Evolutionary conservation across 2,329 filamentous ascomycete genomes (phyloP).

Genomic region (Bipolaris gigantea): DNA sequence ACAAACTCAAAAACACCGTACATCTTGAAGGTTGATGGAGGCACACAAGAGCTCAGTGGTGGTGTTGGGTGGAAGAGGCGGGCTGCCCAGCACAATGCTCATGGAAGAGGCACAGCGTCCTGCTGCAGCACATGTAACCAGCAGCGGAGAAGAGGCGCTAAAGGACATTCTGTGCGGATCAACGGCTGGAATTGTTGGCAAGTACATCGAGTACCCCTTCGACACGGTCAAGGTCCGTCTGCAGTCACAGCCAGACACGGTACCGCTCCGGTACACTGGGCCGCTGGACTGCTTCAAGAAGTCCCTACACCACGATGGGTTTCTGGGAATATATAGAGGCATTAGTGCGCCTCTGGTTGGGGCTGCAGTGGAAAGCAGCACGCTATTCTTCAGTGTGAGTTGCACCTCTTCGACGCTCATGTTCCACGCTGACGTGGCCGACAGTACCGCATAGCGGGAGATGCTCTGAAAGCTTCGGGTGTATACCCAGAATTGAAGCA

Average conservation of each 20-base stretch:
- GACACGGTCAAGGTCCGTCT: slow-evolving; percentile 97
- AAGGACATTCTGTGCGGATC: slow-evolving; percentile 92
- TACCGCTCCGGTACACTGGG: slow-evolving; percentile 79
- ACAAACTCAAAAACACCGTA: slow-evolving; percentile 9
- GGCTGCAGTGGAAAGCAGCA: slow-evolving; percentile 88
- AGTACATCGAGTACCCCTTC: slow-evolving; percentile 98
- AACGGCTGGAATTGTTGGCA: slow-evolving; percentile 85
- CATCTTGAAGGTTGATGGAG: slow-evolving; percentile 30
- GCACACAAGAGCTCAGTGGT: slow-evolving; percentile 33
- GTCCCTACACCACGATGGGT: slow-evolving; percentile 76
- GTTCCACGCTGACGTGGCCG: slow-evolving; percentile 21
- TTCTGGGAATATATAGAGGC: slow-evolving; percentile 82
- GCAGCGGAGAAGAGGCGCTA: slow-evolving; percentile 66
- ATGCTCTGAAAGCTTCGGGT: slow-evolving; percentile 63
- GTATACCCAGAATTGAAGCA: slow-evolving; percentile 54
- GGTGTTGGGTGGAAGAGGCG: slow-evolving; percentile 37
- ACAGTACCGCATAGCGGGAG: slow-evolving; percentile 55
- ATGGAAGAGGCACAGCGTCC: slow-evolving; percentile 22
- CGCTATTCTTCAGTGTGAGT: slow-evolving; percentile 79
- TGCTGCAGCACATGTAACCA: slow-evolving; percentile 17
- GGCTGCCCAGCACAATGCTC: slow-evolving; percentile 22
- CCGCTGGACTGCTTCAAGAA: slow-evolving; percentile 93
- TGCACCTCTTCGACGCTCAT: background rate
- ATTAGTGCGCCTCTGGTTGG: slow-evolving; percentile 89
- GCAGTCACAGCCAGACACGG: slow-evolving; percentile 87